Evolutionary conservation across 129 eudicot species (phyloP).

Genomic region (Smallanthus sonchifolius): DNA sequence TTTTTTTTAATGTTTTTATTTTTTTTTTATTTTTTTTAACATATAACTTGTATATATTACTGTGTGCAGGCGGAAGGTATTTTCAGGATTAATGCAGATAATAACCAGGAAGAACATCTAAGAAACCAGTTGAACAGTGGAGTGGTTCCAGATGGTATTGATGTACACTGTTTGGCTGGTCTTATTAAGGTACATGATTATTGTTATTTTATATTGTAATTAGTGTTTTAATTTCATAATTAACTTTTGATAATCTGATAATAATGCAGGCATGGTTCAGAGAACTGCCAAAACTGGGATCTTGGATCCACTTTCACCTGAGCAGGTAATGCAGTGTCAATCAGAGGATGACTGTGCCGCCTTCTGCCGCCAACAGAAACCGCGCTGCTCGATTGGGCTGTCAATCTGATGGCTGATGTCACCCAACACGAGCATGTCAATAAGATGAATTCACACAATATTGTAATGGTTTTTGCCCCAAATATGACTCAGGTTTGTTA

Average conservation of each 20-base stretch:
- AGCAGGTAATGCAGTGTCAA: constrained; percentile 78
- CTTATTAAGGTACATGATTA: constrained; percentile 66
- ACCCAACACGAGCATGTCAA: constrained; percentile 69
- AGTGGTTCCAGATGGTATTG: constrained; percentile 67
- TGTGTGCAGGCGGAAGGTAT: constrained; percentile 84
- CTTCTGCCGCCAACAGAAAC: constrained; percentile 76
- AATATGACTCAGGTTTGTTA: constrained; percentile 85
- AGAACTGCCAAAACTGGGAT: constrained; percentile 85
- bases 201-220: not conserved
- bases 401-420: constrained; percentile 95
- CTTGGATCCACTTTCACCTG: constrained; percentile 74
- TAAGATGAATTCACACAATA: constrained; percentile 88
- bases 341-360: constrained; percentile 82
- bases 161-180: constrained; percentile 91
- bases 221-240: not conserved
- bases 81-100: constrained; percentile 80
- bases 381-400: constrained; percentile 86
- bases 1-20: too few relatives aligned
- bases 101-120: constrained; percentile 79
- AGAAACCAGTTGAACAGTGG: constrained; percentile 76
- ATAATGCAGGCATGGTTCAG: constrained; percentile 86
- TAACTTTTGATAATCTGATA: not conserved
- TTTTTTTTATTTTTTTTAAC: too few relatives aligned
- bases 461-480: constrained; percentile 95
- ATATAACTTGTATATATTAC: too few relatives aligned